Evolutionary conservation across 2,329 filamentous ascomycete species (phyloP), one percentile per base, ranked within the genome.

Genomic region (Diaporthe aspalathi): DNA sequence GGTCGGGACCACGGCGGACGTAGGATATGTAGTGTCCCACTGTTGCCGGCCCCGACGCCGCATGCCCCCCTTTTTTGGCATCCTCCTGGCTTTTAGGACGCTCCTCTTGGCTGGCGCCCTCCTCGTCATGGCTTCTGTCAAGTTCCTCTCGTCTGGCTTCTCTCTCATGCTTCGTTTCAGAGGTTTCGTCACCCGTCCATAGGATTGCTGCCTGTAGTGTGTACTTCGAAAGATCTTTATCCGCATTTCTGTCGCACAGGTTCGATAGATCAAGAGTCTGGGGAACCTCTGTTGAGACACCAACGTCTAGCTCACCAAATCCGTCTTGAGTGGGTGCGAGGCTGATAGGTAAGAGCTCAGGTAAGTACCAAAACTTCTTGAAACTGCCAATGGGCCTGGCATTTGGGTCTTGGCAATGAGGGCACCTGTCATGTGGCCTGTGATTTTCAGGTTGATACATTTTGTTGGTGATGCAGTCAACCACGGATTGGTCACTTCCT

Each of bases 231-330:
- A 49, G n/a, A 5, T 1, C 20, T 5, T n/a, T 45, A 53, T 68
- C 66, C 12, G 12, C 43, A 24, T 2, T 17, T 3, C 53, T 57
- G 17, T 68, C 53, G 7, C 53, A 68, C 12, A 68, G 16, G 1
- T 5, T 49, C 20, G 53, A 68, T 5, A 68, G 22, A 56, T 68
- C 53, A 9, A 68, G 16, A n/a, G n/a, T n/a, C n/a, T n/a, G n/a
- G n/a, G n/a, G n/a, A n/a, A n/a, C n/a, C n/a, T n/a, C n/a, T n/a
- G n/a, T n/a, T n/a, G n/a, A n/a, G n/a, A n/a, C n/a, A n/a, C n/a
- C n/a, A n/a, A n/a, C n/a, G n/a, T n/a, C n/a, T n/a, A n/a, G n/a
- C n/a, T n/a, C n/a, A n/a, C n/a, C n/a, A n/a, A n/a, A n/a, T n/a
- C n/a, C n/a, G n/a, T n/a, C n/a, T n/a, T n/a, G n/a, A n/a, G n/a